Conservation (phyloP, 192 early-diverging fungal species). For the Rhizophagus sp. region DNA sequence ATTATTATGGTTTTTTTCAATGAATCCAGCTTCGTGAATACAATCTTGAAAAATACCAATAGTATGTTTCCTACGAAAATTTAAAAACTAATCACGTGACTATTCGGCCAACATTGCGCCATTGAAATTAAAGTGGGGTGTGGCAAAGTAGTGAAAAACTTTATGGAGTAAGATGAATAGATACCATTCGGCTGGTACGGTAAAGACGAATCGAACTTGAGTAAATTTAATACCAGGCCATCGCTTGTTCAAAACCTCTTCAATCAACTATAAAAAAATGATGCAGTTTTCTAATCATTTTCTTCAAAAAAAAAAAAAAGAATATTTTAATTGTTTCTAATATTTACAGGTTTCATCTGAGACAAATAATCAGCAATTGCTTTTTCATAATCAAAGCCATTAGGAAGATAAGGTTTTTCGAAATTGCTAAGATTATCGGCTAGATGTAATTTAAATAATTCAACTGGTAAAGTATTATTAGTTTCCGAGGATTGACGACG, state of each 20-base stretch:
- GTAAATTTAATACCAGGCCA: constrained; percentile 6
- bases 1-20: not conserved
- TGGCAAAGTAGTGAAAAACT: no score
- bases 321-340: not conserved
- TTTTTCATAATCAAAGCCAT: not conserved
- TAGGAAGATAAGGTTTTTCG: not conserved
- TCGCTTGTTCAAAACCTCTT: not conserved
- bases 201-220: constrained; percentile 6
- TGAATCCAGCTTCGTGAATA: not conserved
- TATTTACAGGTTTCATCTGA: not conserved
- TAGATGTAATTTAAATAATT: constrained; percentile 21
- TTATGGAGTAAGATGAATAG: no score
- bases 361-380: constrained; percentile 7
- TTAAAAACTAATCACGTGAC: no score
- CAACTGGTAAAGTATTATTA: not conserved
- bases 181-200: constrained; percentile 11
- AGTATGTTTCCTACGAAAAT: not conserved
- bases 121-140: no score
- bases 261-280: not conserved
- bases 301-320: not conserved
- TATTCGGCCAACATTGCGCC: no score
- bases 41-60: constrained; percentile 10
- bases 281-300: not conserved
- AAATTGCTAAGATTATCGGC: not conserved
- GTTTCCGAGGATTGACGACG: not conserved